Conservation (phyloP, 2,329 filamentous ascomycete species). For the Fusarium concolor region DNA sequence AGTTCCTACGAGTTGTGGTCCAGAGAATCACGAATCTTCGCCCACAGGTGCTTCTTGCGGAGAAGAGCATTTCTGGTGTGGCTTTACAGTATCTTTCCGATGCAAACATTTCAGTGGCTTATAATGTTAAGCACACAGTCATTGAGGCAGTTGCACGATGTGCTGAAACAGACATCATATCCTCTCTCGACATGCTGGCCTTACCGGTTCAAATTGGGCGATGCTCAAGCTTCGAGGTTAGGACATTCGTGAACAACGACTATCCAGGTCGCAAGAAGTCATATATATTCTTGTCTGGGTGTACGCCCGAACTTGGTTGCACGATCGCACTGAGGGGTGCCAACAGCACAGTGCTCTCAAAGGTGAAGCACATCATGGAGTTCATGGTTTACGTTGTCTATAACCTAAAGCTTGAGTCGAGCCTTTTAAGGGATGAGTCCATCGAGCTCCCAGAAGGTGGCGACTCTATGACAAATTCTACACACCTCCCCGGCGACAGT, state of each 20-base stretch:
- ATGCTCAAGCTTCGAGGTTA: conserved; percentile 91
- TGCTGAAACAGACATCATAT: conserved; percentile 91
- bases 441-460: conserved; percentile 79
- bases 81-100: conserved; percentile 89
- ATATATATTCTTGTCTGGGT: conserved; percentile 94
- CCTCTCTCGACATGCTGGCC: conserved; percentile 93
- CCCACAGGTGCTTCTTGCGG: conserved; percentile 88
- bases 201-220: conserved; percentile 77
- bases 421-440: conserved; percentile 91
- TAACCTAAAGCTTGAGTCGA: conserved; percentile 95
- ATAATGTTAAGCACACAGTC: conserved; percentile 96
- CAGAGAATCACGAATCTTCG: conserved; percentile 88
- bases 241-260: conserved; percentile 88
- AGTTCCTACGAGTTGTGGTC: conserved; percentile 91
- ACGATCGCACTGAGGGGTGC: conserved; percentile 92
- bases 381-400: conserved; percentile 99
- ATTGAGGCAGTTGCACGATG: conserved; percentile 94
- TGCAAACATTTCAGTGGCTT: conserved; percentile 90
- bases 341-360: conserved; percentile 75
- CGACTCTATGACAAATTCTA: conserved; percentile 54
- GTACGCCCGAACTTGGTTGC: conserved; percentile 88
- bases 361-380: conserved; percentile 92
- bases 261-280: conserved; percentile 85
- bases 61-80: conserved; percentile 91
- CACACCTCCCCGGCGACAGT: conserved; percentile 56